Conservation (phyloP, 192 early-diverging fungal species). For the Coemansia javaensis region DNA sequence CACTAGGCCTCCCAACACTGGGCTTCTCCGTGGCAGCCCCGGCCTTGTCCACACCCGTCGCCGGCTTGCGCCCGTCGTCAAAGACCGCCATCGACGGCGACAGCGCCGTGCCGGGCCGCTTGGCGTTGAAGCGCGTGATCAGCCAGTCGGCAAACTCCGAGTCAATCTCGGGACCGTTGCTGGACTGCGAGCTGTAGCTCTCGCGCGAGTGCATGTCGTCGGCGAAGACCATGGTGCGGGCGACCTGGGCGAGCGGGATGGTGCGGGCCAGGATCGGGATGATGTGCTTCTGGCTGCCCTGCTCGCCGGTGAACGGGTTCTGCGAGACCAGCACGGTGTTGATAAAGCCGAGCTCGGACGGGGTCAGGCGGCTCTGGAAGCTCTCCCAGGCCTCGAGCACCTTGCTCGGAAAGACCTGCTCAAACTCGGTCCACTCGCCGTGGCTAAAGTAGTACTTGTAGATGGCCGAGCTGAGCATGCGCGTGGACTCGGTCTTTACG, state of each 20-base stretch:
- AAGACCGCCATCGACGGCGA: constrained; percentile 26
- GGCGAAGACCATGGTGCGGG: constrained; percentile 34
- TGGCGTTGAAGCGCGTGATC: constrained; percentile 36
- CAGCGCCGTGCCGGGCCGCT: constrained; percentile 9
- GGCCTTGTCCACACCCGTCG: no score
- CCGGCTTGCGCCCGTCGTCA: constrained; percentile 5
- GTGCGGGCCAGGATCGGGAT: constrained; percentile 38
- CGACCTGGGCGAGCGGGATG: constrained; percentile 38
- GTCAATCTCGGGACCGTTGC: constrained; percentile 27
- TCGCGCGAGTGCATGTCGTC: constrained; percentile 42
- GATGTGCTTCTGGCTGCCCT: constrained; percentile 22
- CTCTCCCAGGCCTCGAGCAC: constrained; percentile 40
- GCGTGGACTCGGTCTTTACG: constrained; percentile 39
- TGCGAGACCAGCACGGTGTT: constrained; percentile 46
- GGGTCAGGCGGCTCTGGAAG: constrained; percentile 31
- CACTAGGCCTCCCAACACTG: no score
- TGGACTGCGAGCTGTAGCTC: constrained; percentile 35
- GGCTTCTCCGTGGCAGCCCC: no score
- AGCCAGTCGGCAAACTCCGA: constrained; percentile 48
- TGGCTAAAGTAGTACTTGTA: constrained; percentile 53
- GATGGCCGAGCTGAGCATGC: constrained; percentile 48
- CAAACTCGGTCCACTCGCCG: constrained; percentile 46
- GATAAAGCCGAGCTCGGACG: constrained; percentile 27
- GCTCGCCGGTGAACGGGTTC: constrained; percentile 37
- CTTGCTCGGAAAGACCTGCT: constrained; percentile 41